phyloP scores from a whole-genome alignment of 805 yeast species.

The Kuraishia hungarica region DNA sequence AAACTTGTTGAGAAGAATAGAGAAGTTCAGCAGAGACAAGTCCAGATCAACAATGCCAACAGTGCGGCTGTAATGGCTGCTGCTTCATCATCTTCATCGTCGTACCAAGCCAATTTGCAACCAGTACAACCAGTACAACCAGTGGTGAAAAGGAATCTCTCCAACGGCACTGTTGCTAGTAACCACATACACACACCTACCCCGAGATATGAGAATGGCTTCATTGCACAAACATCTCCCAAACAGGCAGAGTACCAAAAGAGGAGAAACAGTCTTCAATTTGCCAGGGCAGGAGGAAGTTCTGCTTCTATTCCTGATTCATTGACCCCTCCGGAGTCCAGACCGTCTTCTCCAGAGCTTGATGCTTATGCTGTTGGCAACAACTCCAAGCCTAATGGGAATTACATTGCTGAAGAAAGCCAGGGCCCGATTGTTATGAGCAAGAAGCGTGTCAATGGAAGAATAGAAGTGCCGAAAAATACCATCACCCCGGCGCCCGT shows the following conservation, averaged over 20 bases:
- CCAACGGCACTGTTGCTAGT: not conserved
- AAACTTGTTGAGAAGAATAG: slow-evolving; percentile 21
- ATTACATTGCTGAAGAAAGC: not conserved
- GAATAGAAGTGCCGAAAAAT: not conserved
- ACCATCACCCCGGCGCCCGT: not conserved
- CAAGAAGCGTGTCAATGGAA: not conserved
- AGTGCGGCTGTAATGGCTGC: slow-evolving; percentile 14
- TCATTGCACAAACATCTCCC: slow-evolving; percentile 7
- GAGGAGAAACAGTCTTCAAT: slow-evolving; percentile 17
- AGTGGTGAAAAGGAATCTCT: not conserved
- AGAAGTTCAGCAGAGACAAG: slow-evolving; percentile 15
- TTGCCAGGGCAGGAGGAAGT: slow-evolving; percentile 8
- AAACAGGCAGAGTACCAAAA: slow-evolving; percentile 7
- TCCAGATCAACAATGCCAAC: slow-evolving; percentile 7
- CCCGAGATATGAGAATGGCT: slow-evolving; percentile 23
- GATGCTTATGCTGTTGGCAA: not conserved
- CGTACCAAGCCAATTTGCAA: not conserved
- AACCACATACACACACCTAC: slow-evolving; percentile 6
- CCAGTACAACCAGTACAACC: not conserved
- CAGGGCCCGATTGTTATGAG: too few species aligned
- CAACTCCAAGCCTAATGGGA: not conserved
- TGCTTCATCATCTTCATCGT: not conserved
- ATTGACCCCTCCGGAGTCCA: slow-evolving; percentile 14
- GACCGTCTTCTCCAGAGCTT: slow-evolving; percentile 11
- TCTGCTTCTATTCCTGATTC: slow-evolving; percentile 7